Conservation (phyloP, 176 grass and related monocot species). For the Rhynchospora pubera region DNA sequence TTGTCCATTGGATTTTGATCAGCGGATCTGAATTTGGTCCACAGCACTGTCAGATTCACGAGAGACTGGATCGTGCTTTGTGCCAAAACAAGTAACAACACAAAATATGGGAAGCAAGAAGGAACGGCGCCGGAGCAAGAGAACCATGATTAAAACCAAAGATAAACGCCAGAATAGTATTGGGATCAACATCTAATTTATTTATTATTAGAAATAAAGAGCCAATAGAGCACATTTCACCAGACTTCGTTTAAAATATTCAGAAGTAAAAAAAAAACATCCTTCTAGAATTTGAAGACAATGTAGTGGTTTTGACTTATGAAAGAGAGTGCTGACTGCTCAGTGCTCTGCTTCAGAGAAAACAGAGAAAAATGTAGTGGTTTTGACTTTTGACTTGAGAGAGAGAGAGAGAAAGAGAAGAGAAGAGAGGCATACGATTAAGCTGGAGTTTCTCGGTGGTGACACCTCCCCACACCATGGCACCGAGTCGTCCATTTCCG, state of each 20-base stretch:
- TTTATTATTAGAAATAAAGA: neutral
- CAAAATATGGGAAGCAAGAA: neutral
- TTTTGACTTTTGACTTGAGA: neutral
- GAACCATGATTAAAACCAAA: neutral
- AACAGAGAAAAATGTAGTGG: neutral
- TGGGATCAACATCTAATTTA: neutral
- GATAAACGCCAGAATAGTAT: neutral
- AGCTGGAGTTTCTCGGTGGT: slow-evolving; percentile 69
- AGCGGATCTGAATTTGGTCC: no score
- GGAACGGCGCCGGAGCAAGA: neutral
- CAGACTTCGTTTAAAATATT: neutral
- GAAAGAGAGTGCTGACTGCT: neutral
- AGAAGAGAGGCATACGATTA: slow-evolving; percentile 41
- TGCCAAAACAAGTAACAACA: neutral
- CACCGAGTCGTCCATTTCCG: slow-evolving; percentile 75
- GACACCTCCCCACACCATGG: slow-evolving; percentile 87
- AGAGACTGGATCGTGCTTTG: neutral
- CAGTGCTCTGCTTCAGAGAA: no score
- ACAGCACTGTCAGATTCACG: no score
- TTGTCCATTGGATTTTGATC: no score
- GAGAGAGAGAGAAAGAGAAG: slow-evolving; percentile 6
- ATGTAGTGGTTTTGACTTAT: no score
- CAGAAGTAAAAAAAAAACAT: neutral
- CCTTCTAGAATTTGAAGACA: neutral
- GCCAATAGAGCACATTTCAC: neutral